Percentiles rank a stretch among this genome's conserved stretches.
Conservation (phyloP, 495 filamentous ascomycete genomes). For the Elasticomyces elasticus region DNA sequence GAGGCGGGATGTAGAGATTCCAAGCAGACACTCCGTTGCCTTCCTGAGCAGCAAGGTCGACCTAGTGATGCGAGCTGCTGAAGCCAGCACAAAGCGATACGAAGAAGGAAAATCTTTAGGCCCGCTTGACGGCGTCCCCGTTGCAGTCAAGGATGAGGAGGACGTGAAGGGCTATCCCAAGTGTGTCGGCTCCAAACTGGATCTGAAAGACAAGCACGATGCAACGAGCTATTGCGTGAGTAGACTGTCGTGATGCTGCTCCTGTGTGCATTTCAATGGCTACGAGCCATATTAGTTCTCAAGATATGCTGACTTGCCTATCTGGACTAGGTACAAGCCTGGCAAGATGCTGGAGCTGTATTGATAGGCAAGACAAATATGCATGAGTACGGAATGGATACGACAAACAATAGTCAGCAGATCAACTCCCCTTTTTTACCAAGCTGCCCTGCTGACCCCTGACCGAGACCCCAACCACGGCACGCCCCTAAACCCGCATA, state of each 20-base stretch:
- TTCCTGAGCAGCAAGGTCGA: constrained; percentile 55
- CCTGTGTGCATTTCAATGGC: too few species aligned
- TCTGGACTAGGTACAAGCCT: too few species aligned
- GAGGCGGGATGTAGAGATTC: constrained; percentile 42
- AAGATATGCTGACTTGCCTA: too few species aligned
- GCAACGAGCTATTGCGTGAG: constrained; percentile 66
- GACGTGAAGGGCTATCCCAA: constrained; percentile 65
- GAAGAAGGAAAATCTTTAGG: constrained; percentile 51
- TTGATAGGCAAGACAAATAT: constrained; percentile 80
- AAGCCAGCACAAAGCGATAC: constrained; percentile 61
- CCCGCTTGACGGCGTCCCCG: constrained; percentile 72
- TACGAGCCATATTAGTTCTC: too few species aligned
- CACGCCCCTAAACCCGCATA: constrained; percentile 77
- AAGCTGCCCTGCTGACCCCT: too few species aligned
- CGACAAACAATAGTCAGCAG: constrained; percentile 73
- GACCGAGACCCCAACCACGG: constrained; percentile 68
- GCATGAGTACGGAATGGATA: constrained; percentile 78
- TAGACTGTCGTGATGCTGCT: too few species aligned
- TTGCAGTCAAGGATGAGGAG: constrained; percentile 81
- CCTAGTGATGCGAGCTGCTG: constrained; percentile 54
- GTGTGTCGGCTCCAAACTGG: constrained; percentile 49
- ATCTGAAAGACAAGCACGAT: constrained; percentile 41
- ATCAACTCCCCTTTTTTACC: too few species aligned
- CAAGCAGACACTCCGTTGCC: constrained; percentile 54
- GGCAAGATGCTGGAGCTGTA: constrained; percentile 69